Conservation (phyloP, 306 rosid species). For the Cicer yamashitae region DNA sequence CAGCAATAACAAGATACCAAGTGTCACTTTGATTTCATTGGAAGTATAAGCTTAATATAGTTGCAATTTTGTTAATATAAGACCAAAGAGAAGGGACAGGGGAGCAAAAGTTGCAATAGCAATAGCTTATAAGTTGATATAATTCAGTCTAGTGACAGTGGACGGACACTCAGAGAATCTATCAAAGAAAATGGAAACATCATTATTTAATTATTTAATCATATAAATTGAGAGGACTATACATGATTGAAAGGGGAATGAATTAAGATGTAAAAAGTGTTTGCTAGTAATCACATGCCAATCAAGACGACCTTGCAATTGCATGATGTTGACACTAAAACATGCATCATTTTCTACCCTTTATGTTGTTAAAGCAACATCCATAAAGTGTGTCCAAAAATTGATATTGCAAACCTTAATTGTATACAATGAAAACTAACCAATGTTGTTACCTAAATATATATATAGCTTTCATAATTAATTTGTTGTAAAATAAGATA, state of each 20-base stretch:
- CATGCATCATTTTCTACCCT: slow-evolving; percentile 23
- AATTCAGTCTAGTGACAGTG: slow-evolving; percentile 13
- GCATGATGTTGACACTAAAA: slow-evolving; percentile 32
- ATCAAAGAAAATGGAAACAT: slow-evolving; percentile 30
- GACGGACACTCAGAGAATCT: not conserved
- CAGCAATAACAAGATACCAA: no score
- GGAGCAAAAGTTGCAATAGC: no score
- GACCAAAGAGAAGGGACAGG: no score
- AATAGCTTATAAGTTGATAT: not conserved
- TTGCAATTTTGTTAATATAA: no score
- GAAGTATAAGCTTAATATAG: no score
- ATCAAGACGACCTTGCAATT: slow-evolving; percentile 33
- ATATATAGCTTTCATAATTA: slow-evolving; percentile 25
- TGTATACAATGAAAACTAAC: slow-evolving; percentile 10
- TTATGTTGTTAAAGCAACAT: not conserved
- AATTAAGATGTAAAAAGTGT: slow-evolving; percentile 30
- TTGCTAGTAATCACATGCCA: slow-evolving; percentile 37
- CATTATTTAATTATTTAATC: not conserved
- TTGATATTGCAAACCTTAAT: slow-evolving; percentile 23
- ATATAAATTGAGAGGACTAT: slow-evolving; percentile 3
- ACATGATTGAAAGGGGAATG: not conserved
- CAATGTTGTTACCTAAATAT: slow-evolving; percentile 17
- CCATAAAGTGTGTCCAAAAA: slow-evolving; percentile 33
- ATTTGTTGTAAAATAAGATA: not conserved
- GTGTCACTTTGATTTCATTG: no score